phyloP scores from a whole-genome alignment of 306 rosid genomes.

The Morella rubra region DNA sequence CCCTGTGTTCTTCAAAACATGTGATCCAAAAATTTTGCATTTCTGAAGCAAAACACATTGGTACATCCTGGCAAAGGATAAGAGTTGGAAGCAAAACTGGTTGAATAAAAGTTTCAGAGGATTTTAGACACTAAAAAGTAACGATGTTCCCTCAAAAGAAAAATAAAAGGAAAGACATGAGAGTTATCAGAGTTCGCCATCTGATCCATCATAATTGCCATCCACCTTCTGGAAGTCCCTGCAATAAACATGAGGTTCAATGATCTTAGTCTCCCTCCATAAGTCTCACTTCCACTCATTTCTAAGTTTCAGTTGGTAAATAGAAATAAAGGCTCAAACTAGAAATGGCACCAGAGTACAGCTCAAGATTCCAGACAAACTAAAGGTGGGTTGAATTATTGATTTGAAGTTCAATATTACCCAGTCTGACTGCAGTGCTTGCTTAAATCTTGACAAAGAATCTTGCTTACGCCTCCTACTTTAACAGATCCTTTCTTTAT shows the following conservation, averaged over 20 bases:
- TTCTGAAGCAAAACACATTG: background rate
- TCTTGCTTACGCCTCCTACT: constrained; percentile 78
- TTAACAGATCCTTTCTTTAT: constrained; percentile 76
- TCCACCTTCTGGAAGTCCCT: constrained; percentile 36
- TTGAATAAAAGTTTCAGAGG: background rate
- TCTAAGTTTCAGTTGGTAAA: constrained; percentile 1
- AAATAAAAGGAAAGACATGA: too few species aligned
- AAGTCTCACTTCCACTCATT: background rate
- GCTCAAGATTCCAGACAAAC: background rate
- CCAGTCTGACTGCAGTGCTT: constrained; percentile 72
- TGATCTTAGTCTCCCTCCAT: background rate
- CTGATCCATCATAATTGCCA: constrained; percentile 30
- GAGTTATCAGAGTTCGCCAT: constrained; percentile 59
- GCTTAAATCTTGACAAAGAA: constrained; percentile 88
- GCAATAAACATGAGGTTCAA: constrained; percentile 32
- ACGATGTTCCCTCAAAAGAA: background rate
- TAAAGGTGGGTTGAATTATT: constrained; percentile 12
- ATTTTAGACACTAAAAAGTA: background rate
- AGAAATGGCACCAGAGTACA: background rate
- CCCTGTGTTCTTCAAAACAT: background rate
- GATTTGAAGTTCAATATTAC: constrained; percentile 38
- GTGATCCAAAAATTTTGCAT: too few species aligned
- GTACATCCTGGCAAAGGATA: background rate
- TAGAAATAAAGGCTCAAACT: background rate
- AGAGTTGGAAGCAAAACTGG: background rate